phyloP scores from a whole-genome alignment of 1,139 yeast genomes.

The Arxiozyma slooffiae region DNA sequence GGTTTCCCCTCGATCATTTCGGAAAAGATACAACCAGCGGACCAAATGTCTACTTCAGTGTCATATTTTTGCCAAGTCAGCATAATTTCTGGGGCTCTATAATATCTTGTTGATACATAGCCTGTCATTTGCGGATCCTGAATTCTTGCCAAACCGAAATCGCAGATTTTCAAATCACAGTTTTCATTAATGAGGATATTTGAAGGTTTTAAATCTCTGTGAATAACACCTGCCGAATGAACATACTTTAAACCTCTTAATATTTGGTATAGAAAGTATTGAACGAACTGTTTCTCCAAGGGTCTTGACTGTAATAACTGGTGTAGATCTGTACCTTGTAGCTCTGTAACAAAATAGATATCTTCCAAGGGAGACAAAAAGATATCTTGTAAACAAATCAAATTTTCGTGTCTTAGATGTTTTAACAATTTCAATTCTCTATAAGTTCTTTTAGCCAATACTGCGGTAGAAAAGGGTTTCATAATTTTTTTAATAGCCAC shows the following conservation, averaged over 20 bases:
- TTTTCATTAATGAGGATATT: slow-evolving; percentile 88
- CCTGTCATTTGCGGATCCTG: slow-evolving; percentile 99
- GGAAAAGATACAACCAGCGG: slow-evolving; percentile 97
- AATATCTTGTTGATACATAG: slow-evolving; percentile 90
- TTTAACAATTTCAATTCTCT: slow-evolving; percentile 88
- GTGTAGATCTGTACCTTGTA: slow-evolving; percentile 94
- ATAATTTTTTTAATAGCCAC: slow-evolving; percentile 96
- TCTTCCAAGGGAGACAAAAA: slow-evolving; percentile 93
- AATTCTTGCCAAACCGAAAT: slow-evolving; percentile 91
- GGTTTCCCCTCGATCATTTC: slow-evolving; percentile 99
- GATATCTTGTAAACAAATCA: slow-evolving; percentile 87
- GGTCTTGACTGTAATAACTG: slow-evolving; percentile 87
- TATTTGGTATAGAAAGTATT: slow-evolving; percentile 89
- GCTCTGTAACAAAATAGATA: slow-evolving; percentile 91
- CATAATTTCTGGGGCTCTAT: slow-evolving; percentile 98
- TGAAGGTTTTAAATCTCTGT: slow-evolving; percentile 88
- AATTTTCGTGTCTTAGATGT: slow-evolving; percentile 88
- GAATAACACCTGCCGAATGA: slow-evolving; percentile 95
- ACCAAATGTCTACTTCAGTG: slow-evolving; percentile 98
- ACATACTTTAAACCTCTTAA: slow-evolving; percentile 88
- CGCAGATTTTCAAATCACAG: slow-evolving; percentile 93
- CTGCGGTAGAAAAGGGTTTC: slow-evolving; percentile 95
- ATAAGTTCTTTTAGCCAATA: slow-evolving; percentile 90
- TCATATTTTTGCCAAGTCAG: slow-evolving; percentile 98
- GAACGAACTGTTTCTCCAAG: slow-evolving; percentile 89